A percentile compares a stretch with the other conserved stretches of the same genome.
phyloP scores from a whole-genome alignment of 2,329 filamentous ascomycete species.

The Nemania bipapillata region DNA sequence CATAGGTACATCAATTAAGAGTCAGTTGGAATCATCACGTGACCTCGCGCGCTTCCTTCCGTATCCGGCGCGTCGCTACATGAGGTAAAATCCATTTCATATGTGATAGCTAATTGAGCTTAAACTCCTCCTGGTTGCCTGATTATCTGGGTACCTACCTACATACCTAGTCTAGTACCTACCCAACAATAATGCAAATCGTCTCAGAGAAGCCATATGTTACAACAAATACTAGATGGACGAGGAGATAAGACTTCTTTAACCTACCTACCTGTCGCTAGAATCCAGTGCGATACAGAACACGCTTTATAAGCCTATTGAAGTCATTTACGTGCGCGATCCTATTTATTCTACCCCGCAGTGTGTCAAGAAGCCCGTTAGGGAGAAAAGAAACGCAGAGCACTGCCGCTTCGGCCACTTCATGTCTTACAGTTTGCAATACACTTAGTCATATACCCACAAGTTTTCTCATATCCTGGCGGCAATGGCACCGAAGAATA shows the following conservation, averaged over 20 bases:
- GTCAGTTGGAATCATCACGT: too few relatives aligned
- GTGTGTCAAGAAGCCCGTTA: neutral
- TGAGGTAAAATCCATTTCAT: neutral
- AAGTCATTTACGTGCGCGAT: neutral
- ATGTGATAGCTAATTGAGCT: neutral
- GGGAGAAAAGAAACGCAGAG: neutral
- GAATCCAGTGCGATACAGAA: neutral
- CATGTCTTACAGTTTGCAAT: constrained; percentile 4
- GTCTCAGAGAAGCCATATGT: neutral
- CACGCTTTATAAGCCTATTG: neutral
- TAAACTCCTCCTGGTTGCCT: neutral
- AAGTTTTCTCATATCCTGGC: neutral
- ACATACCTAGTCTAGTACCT: too few relatives aligned
- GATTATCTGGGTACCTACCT: too few relatives aligned
- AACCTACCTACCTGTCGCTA: neutral
- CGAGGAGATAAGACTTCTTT: neutral
- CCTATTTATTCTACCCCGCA: neutral
- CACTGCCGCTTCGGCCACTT: neutral
- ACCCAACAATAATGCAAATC: too few relatives aligned
- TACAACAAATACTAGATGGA: neutral
- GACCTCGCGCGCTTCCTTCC: constrained; percentile 41
- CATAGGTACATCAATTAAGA: too few relatives aligned
- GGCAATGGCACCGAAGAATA: constrained; percentile 43
- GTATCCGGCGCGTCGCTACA: constrained; percentile 37
- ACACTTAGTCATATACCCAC: neutral